These are phyloP conservation scores for Trichosporon sp. DNA, from an alignment of 1,284 basidiomycete species.

Conservation along the genomic window DNA sequence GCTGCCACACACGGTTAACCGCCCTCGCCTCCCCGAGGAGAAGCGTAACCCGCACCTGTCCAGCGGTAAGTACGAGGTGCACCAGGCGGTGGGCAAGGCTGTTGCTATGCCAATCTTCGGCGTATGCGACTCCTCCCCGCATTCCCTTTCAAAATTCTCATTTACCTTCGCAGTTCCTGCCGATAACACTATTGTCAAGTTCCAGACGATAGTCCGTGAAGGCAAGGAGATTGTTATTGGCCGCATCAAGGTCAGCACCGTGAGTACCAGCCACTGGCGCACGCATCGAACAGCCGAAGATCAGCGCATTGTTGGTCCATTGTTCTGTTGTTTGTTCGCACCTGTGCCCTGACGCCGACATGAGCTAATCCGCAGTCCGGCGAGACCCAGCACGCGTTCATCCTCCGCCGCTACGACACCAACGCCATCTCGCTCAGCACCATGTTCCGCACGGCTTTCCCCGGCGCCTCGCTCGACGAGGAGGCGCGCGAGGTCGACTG, in stretches of 20 bases:
- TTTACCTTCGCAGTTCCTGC: slow-evolving; percentile 45
- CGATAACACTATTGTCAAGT: slow-evolving; percentile 59
- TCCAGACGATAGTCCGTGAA: slow-evolving; percentile 75
- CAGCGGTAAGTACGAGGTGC: slow-evolving; percentile 25
- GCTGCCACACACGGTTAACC: slow-evolving; percentile 35
- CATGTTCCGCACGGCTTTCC: slow-evolving; percentile 97
- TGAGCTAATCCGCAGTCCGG: slow-evolving; percentile 19
- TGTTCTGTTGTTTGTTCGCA: neutral
- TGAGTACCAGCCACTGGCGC: slow-evolving; percentile 49
- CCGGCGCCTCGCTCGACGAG: slow-evolving; percentile 69
- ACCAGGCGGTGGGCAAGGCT: neutral
- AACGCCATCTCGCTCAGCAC: slow-evolving; percentile 91
- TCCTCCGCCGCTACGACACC: slow-evolving; percentile 92
- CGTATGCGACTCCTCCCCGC: no score
- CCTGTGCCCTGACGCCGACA: neutral
- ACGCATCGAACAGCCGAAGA: neutral
- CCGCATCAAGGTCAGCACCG: slow-evolving; percentile 87
- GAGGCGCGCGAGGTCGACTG: slow-evolving; percentile 81
- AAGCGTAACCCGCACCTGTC: slow-evolving; percentile 36
- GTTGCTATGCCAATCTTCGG: no score
- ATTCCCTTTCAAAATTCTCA: no score
- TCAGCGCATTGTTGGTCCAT: neutral
- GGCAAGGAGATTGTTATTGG: slow-evolving; percentile 82
- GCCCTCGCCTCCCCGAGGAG: slow-evolving; percentile 41
- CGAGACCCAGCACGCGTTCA: slow-evolving; percentile 67